phyloP scores from a whole-genome alignment of 805 yeast genomes.

The Wickerhamiella alocasiicola region DNA sequence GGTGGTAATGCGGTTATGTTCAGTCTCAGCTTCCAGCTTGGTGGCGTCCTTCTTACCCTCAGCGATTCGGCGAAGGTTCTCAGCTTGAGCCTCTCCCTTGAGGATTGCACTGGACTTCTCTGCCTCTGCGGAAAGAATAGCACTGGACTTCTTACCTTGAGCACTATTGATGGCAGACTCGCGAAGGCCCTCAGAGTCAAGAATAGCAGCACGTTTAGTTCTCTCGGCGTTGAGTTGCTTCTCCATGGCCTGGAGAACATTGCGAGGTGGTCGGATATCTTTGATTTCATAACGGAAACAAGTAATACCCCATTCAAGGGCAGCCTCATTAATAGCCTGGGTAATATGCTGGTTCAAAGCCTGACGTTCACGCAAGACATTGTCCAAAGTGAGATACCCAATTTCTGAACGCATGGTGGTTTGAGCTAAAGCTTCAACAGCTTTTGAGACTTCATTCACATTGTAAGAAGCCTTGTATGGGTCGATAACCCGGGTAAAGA shows the following conservation, averaged over 20 bases:
- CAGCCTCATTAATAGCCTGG: constrained; percentile 63
- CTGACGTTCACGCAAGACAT: constrained; percentile 62
- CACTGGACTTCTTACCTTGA: constrained; percentile 60
- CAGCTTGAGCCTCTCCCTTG: constrained; percentile 57
- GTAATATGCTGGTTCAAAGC: constrained; percentile 60
- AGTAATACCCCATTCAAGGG: constrained; percentile 69
- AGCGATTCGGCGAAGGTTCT: constrained; percentile 52
- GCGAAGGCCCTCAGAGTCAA: constrained; percentile 71
- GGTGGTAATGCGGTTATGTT: not conserved
- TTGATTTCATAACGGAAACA: constrained; percentile 73
- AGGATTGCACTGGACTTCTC: too few relatives aligned
- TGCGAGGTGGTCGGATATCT: constrained; percentile 72
- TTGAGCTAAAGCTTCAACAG: constrained; percentile 69
- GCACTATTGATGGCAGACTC: constrained; percentile 66
- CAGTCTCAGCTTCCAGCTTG: constrained; percentile 39
- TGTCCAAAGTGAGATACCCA: constrained; percentile 64
- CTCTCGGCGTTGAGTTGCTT: constrained; percentile 75
- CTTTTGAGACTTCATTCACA: constrained; percentile 71
- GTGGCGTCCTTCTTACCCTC: constrained; percentile 63
- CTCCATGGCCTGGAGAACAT: constrained; percentile 77
- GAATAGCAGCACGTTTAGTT: constrained; percentile 69
- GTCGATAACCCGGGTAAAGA: constrained; percentile 61
- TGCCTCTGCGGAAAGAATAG: constrained; percentile 55
- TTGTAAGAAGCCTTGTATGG: constrained; percentile 77
- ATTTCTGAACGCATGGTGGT: constrained; percentile 80